Evolutionary conservation across 2,329 filamentous ascomycete species (phyloP).

Genomic region (Metarhizium sp.): DNA sequence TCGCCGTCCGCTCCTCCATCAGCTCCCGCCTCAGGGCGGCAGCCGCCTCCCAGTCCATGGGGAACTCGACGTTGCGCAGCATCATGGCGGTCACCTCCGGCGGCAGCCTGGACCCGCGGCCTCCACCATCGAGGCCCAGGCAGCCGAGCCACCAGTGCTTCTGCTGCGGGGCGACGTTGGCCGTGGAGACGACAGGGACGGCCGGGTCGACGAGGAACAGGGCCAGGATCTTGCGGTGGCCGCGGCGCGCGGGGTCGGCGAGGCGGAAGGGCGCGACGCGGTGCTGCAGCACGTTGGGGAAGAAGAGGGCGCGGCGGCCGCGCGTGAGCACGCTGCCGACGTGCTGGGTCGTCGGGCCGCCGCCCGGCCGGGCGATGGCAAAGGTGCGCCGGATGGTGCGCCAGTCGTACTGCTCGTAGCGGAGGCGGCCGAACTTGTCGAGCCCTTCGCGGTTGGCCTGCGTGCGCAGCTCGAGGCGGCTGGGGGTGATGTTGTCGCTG

Average conservation of each 20-base stretch:
- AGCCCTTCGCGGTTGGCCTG: conserved; percentile 18
- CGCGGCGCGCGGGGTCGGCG: conserved; percentile 38
- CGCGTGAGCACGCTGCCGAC: conserved; percentile 24
- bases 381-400: no score
- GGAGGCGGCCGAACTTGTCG: conserved; percentile 7
- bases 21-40: no score
- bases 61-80: no score
- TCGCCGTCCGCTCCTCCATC: no score
- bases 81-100: no score
- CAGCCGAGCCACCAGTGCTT: conserved; percentile 21
- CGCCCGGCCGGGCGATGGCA: no score
- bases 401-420: conserved; percentile 8
- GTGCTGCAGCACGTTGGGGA: conserved; percentile 46
- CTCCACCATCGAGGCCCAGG: neutral
- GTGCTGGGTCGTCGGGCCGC: conserved; percentile 13
- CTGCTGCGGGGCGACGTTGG: conserved; percentile 35
- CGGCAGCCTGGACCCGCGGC: no score
- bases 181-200: conserved; percentile 31
- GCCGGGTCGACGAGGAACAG: conserved; percentile 53
- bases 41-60: no score
- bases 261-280: conserved; percentile 42
- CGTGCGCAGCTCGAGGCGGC: conserved; percentile 40
- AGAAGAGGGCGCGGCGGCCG: conserved; percentile 40
- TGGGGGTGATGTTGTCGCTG: conserved; percentile 47
- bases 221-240: conserved; percentile 50